phyloP scores from a whole-genome alignment of 169 alveolate species.

The Cryptosporidium tyzzeri region DNA sequence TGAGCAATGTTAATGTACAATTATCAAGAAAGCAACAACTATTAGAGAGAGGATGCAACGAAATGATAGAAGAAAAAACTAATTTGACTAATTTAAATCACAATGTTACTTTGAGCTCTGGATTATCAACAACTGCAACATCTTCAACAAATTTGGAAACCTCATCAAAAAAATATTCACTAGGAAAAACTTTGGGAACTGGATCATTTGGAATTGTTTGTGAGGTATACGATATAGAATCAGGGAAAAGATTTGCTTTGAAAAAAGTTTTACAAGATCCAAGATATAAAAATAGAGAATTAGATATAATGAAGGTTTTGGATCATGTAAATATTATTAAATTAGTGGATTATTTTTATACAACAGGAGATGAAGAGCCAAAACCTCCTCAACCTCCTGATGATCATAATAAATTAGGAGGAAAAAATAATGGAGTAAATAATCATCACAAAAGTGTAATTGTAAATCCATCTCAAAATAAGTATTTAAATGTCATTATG shows the following conservation, averaged over 20 bases:
- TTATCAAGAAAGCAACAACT: constrained; percentile 57
- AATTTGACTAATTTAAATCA: constrained; percentile 37
- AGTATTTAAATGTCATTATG: constrained; percentile 96
- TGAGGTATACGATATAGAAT: constrained; percentile 92
- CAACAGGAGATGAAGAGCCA: constrained; percentile 85
- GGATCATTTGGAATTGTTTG: constrained; percentile 98
- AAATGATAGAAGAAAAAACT: constrained; percentile 39
- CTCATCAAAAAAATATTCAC: constrained; percentile 77
- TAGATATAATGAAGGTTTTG: constrained; percentile 93
- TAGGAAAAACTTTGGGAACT: constrained; percentile 94
- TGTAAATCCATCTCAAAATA: constrained; percentile 42
- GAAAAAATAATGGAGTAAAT: constrained; percentile 29
- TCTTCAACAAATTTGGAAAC: constrained; percentile 61
- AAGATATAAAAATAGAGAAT: constrained; percentile 96
- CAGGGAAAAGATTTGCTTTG: constrained; percentile 96
- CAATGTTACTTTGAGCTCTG: constrained; percentile 59
- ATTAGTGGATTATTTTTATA: constrained; percentile 91
- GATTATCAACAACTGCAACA: constrained; percentile 69
- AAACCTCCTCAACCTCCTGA: constrained; percentile 78
- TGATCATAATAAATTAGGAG: constrained; percentile 12
- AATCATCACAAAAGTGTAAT: neutral
- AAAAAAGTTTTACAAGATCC: constrained; percentile 96
- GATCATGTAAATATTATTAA: constrained; percentile 93
- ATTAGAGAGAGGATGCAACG: constrained; percentile 41
- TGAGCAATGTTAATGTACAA: constrained; percentile 55